Evolutionary conservation across 2,329 filamentous ascomycete genomes (phyloP).

Genomic region (Diplocarpon rosae): DNA sequence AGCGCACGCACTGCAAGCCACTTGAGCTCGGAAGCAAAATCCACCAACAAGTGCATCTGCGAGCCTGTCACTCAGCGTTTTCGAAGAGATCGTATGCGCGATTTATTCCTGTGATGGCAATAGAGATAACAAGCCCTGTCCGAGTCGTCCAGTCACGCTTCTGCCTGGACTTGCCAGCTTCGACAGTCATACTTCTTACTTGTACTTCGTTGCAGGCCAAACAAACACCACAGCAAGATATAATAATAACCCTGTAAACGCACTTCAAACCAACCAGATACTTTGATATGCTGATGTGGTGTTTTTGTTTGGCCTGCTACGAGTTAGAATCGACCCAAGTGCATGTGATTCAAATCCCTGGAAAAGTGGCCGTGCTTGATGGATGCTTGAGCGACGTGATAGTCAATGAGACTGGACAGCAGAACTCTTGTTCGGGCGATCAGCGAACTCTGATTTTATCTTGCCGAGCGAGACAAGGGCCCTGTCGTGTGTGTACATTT

Average conservation of each 20-base stretch:
- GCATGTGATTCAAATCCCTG: neutral
- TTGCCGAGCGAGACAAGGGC: neutral
- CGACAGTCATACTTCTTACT: neutral
- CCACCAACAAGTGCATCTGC: neutral
- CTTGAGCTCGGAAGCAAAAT: neutral
- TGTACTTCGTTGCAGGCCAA: too few species aligned
- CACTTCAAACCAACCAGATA: too few species aligned
- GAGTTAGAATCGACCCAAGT: neutral
- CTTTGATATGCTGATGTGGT: too few species aligned
- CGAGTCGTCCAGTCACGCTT: neutral
- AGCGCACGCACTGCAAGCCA: neutral
- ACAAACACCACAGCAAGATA: too few species aligned
- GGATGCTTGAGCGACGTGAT: neutral
- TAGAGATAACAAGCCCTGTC: neutral
- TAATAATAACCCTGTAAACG: too few species aligned
- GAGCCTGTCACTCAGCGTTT: neutral
- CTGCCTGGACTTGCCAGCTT: neutral
- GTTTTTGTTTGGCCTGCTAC: too few species aligned
- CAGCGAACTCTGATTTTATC: too few species aligned
- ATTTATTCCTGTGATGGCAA: neutral
- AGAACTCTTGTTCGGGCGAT: too few species aligned
- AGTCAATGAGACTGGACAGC: neutral
- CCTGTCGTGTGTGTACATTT: neutral
- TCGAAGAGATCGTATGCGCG: neutral
- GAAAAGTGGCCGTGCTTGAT: constrained; percentile 1